Conservation (phyloP, 257 asterid genomes). For the Solanum rostratum region DNA sequence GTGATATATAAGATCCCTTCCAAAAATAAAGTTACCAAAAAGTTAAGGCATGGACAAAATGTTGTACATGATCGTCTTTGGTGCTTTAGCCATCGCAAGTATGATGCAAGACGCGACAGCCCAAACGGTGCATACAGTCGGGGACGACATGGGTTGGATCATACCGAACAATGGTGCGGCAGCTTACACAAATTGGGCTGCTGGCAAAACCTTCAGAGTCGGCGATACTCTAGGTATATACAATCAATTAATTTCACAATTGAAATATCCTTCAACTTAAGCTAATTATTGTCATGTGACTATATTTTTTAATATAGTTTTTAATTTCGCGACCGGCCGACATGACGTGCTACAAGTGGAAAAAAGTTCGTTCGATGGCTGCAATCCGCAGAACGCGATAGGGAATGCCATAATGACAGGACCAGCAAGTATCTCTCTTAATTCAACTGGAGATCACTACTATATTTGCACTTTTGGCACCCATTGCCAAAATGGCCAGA, state of each 20-base stretch:
- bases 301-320: conserved; percentile 11
- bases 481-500: conserved; percentile 37
- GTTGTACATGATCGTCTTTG: background rate
- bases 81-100: conserved; percentile 4
- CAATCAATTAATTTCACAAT: background rate
- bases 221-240: conserved; percentile 29
- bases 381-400: conserved; percentile 22
- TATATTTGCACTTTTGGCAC: conserved; percentile 35
- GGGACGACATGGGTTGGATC: conserved; percentile 28
- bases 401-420: conserved; percentile 12
- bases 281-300: background rate
- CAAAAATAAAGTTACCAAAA: background rate
- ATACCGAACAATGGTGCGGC: conserved; percentile 9
- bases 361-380: conserved; percentile 24
- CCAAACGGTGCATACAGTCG: conserved; percentile 19
- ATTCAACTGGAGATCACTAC: conserved; percentile 25
- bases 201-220: conserved; percentile 13
- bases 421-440: conserved; percentile 32
- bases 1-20: background rate
- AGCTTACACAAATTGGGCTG: conserved; percentile 22
- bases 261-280: background rate
- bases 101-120: conserved; percentile 8
- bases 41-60: background rate
- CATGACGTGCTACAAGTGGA: conserved; percentile 36
- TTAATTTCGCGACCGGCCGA: conserved; percentile 20